Evolutionary conservation across 352 stramenopile species (phyloP).

Genomic region (Phytophthora quininea): DNA sequence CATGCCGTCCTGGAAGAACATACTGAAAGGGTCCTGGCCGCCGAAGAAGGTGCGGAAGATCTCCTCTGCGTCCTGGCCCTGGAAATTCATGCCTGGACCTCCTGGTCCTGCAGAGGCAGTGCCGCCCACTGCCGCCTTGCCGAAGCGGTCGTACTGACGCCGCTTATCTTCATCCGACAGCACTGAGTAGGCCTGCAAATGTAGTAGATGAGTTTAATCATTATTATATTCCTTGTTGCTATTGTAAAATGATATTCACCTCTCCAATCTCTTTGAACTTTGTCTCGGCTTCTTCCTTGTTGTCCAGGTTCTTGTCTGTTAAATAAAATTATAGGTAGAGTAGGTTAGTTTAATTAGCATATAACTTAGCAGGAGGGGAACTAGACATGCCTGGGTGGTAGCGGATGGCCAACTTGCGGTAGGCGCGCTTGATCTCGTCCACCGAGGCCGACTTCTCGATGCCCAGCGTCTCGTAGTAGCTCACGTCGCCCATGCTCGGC

Average conservation of each 20-base stretch:
- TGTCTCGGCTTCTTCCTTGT: conserved; percentile 84
- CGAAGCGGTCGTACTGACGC: conserved; percentile 92
- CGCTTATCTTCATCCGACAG: conserved; percentile 90
- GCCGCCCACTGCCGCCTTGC: conserved; percentile 72
- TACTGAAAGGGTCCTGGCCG: conserved; percentile 81
- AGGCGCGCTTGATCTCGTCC: conserved; percentile 86
- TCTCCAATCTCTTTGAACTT: conserved; percentile 92
- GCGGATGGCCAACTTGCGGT: conserved; percentile 88
- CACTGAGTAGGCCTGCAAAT: conserved; percentile 87
- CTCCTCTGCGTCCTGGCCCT: conserved; percentile 79
- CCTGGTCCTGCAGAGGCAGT: conserved; percentile 32
- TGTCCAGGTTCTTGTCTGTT: conserved; percentile 90
- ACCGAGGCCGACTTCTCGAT: conserved; percentile 74
- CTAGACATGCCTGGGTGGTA: conserved; percentile 70
- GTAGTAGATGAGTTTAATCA: neutral
- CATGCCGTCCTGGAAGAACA: conserved; percentile 85
- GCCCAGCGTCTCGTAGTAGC: conserved; percentile 77
- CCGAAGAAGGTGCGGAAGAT: conserved; percentile 87
- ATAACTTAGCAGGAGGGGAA: neutral
- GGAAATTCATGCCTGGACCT: conserved; percentile 58
- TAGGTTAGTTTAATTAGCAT: neutral
- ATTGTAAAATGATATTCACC: conserved; percentile 27
- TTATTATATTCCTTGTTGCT: neutral
- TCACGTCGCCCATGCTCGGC: conserved; percentile 49
- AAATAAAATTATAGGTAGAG: neutral